These are phyloP conservation scores for Ramaria rubella DNA, from an alignment of 768 basidiomycete species.

Conservation along the genomic window DNA sequence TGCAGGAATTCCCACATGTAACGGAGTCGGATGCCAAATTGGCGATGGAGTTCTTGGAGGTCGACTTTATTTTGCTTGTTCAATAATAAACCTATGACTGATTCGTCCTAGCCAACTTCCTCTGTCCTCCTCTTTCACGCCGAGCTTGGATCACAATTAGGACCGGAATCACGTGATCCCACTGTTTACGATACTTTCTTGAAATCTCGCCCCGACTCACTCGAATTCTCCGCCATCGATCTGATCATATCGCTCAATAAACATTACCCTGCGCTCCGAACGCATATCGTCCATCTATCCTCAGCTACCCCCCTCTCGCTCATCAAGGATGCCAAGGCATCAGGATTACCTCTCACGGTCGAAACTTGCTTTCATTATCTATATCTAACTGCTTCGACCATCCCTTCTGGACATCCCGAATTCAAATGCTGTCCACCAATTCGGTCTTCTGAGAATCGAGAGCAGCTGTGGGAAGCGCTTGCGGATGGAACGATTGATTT, in stretches of 20 bases:
- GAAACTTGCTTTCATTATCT: constrained; percentile 99
- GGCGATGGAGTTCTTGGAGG: constrained; percentile 75
- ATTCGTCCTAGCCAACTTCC: constrained; percentile 43
- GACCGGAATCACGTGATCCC: constrained; percentile 33
- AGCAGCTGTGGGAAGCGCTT: constrained; percentile 75
- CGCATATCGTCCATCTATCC: constrained; percentile 95
- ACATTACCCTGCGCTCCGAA: constrained; percentile 59
- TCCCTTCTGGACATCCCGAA: constrained; percentile 72
- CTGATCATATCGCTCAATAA: constrained; percentile 64
- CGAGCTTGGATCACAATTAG: constrained; percentile 52
- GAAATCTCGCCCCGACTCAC: constrained; percentile 67
- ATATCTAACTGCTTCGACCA: constrained; percentile 60
- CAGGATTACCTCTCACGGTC: constrained; percentile 63
- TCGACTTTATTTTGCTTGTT: constrained; percentile 19
- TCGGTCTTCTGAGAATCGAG: constrained; percentile 63
- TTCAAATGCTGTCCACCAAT: constrained; percentile 98
- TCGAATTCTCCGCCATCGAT: constrained; percentile 78
- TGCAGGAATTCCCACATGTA: constrained; percentile 92
- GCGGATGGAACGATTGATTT: constrained; percentile 80
- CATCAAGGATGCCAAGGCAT: constrained; percentile 60
- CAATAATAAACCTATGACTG: neutral
- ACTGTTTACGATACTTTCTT: constrained; percentile 76
- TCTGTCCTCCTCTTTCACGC: constrained; percentile 89
- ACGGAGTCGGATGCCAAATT: constrained; percentile 54
- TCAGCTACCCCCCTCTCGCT: constrained; percentile 74